A percentile compares a stretch with the other conserved stretches of the same genome.
Evolutionary conservation across 805 yeast genomes (phyloP).

Genomic region (Candida chilensis): DNA sequence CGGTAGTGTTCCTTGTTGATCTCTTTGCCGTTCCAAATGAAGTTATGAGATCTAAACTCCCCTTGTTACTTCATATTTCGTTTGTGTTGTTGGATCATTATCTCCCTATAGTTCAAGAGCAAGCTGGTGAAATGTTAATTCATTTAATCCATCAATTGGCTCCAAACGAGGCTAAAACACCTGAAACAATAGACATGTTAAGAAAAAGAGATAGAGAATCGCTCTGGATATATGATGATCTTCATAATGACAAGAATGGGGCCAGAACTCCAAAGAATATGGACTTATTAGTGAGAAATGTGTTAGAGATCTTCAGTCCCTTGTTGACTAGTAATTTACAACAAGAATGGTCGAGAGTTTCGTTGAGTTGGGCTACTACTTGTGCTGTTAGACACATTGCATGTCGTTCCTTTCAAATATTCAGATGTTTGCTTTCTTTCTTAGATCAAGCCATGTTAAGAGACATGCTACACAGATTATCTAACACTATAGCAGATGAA

Average conservation of each 20-base stretch:
- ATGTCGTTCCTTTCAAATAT: slow-evolving; percentile 90
- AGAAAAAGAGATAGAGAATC: slow-evolving; percentile 40
- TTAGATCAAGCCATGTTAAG: slow-evolving; percentile 83
- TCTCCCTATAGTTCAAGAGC: slow-evolving; percentile 72
- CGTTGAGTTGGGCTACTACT: slow-evolving; percentile 92
- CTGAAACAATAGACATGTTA: slow-evolving; percentile 47
- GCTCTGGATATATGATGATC: slow-evolving; percentile 83
- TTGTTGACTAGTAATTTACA: slow-evolving; percentile 44
- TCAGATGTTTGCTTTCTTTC: slow-evolving; percentile 72
- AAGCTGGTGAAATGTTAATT: slow-evolving; percentile 68
- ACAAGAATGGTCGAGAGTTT: slow-evolving; percentile 75
- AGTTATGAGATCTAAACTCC: slow-evolving; percentile 47
- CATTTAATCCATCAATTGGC: slow-evolving; percentile 62
- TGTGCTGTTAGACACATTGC: slow-evolving; percentile 97
- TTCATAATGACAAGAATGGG: slow-evolving; percentile 66
- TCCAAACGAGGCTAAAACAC: slow-evolving; percentile 43
- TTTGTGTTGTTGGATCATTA: slow-evolving; percentile 86
- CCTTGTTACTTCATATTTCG: slow-evolving; percentile 70
- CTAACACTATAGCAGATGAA: slow-evolving; percentile 88
- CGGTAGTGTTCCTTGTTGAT: slow-evolving; percentile 80
- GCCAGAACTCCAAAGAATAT: slow-evolving; percentile 80
- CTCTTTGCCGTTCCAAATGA: slow-evolving; percentile 62
- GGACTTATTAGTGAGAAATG: slow-evolving; percentile 63
- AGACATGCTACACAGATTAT: slow-evolving; percentile 88
- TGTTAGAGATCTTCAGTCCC: slow-evolving; percentile 46